Evolutionary conservation across 2,329 filamentous ascomycete genomes (phyloP).

Genomic region (Alternaria conjuncta): DNA sequence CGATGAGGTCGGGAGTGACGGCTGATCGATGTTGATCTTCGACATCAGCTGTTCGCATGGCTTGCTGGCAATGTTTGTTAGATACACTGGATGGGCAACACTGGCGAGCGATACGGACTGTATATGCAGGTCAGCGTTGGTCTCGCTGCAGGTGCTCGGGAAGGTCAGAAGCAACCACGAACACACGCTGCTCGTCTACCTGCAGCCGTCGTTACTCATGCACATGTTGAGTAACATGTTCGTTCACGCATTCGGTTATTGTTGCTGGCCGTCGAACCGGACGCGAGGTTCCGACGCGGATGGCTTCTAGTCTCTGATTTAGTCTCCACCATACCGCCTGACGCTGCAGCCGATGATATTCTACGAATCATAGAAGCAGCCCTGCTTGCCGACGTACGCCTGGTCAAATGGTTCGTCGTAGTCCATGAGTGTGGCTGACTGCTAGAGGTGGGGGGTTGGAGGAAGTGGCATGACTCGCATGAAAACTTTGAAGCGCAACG

Average conservation of each 20-base stretch:
- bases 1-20: neutral
- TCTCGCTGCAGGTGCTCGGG: slow-evolving; percentile 24
- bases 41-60: neutral
- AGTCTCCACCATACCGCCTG: slow-evolving; percentile 23
- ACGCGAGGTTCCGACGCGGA: slow-evolving; percentile 25
- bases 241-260: slow-evolving; percentile 26
- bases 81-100: neutral
- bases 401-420: slow-evolving; percentile 17
- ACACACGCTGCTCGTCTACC: slow-evolving; percentile 19
- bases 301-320: slow-evolving; percentile 26
- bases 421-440: slow-evolving; percentile 17
- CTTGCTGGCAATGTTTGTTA: slow-evolving; percentile 13
- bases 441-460: slow-evolving; percentile 15
- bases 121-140: slow-evolving; percentile 31
- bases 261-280: slow-evolving; percentile 35
- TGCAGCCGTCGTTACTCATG: slow-evolving; percentile 35
- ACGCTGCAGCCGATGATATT: slow-evolving; percentile 18
- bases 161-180: slow-evolving; percentile 21
- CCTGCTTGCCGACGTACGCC: slow-evolving; percentile 16
- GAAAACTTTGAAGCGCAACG: neutral
- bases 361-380: slow-evolving; percentile 17
- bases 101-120: neutral
- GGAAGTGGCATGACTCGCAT: neutral
- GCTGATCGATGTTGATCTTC: neutral
- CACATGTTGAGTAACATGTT: slow-evolving; percentile 35